Percentiles rank a stretch among this genome's conserved stretches.
Conservation (phyloP, 2,329 filamentous ascomycete genomes). For the Arthroderma sp. region DNA sequence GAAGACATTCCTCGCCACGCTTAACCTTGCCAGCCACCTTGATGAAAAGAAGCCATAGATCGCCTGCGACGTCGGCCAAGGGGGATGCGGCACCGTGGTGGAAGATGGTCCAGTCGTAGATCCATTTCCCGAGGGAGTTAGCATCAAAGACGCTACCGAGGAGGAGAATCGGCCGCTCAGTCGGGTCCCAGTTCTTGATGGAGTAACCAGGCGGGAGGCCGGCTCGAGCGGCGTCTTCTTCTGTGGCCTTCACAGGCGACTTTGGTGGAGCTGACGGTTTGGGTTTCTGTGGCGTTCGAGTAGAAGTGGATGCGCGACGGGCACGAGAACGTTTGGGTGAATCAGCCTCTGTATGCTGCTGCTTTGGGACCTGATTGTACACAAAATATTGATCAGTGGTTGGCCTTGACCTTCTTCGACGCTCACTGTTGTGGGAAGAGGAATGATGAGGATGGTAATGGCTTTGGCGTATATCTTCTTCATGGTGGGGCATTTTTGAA, state of each 20-base stretch:
- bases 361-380: conserved; percentile 37
- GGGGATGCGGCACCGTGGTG: conserved; percentile 68
- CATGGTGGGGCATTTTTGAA: conserved; percentile 4
- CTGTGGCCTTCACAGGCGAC: conserved; percentile 41
- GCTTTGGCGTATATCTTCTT: neutral
- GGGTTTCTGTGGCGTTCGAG: conserved; percentile 29
- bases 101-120: conserved; percentile 98
- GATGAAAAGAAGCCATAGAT: conserved; percentile 90
- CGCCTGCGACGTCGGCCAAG: conserved; percentile 81
- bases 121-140: conserved; percentile 97
- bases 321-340: conserved; percentile 36
- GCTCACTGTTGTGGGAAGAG: conserved; percentile 7
- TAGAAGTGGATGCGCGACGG: conserved; percentile 41
- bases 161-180: conserved; percentile 83
- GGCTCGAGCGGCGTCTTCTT: conserved; percentile 49
- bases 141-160: conserved; percentile 93
- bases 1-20: conserved; percentile 65
- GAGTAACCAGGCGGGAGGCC: conserved; percentile 82
- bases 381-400: conserved; percentile 40
- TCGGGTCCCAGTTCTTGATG: conserved; percentile 95
- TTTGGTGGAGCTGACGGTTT: conserved; percentile 24
- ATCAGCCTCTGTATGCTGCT: conserved; percentile 11
- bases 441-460: conserved; percentile 2
- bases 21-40: conserved; percentile 90
- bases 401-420: conserved; percentile 30